Conservation (phyloP, 169 alveolate species). For the Cyclospora cayetanensis region DNA sequence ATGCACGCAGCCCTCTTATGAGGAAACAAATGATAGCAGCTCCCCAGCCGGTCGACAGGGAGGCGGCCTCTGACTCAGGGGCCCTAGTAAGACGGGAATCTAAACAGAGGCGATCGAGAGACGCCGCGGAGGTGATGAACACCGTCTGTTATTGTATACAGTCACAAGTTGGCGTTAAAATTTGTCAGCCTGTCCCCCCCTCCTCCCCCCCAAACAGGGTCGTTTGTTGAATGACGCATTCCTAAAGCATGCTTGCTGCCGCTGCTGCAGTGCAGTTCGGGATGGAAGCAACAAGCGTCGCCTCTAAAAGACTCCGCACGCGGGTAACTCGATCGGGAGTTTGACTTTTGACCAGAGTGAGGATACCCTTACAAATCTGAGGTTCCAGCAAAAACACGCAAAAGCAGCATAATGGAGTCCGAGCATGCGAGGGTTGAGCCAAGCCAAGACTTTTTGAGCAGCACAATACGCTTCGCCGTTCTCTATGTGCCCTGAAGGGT, state of each 20-base stretch:
- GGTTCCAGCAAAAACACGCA: not conserved
- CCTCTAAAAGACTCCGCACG: not conserved
- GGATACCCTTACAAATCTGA: constrained; percentile 2
- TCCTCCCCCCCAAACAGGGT: no score
- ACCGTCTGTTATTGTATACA: not conserved
- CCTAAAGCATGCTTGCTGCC: not conserved
- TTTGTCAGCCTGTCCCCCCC: not conserved
- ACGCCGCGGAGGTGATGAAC: not conserved
- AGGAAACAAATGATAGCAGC: no score
- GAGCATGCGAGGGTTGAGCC: not conserved
- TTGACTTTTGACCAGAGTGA: not conserved
- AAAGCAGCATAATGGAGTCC: not conserved
- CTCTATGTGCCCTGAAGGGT: not conserved
- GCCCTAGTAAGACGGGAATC: not conserved
- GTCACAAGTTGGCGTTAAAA: not conserved
- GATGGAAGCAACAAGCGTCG: not conserved
- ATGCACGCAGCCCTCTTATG: not conserved
- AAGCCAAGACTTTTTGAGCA: not conserved
- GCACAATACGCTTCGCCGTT: not conserved
- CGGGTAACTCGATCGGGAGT: not conserved
- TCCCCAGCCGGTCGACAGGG: no score
- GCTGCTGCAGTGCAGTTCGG: not conserved
- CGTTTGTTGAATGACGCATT: no score
- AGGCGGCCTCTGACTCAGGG: constrained; percentile 31
- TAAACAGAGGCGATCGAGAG: not conserved